Conservation (phyloP, 805 yeast genomes). For the Cyberlindnera maclurae region DNA sequence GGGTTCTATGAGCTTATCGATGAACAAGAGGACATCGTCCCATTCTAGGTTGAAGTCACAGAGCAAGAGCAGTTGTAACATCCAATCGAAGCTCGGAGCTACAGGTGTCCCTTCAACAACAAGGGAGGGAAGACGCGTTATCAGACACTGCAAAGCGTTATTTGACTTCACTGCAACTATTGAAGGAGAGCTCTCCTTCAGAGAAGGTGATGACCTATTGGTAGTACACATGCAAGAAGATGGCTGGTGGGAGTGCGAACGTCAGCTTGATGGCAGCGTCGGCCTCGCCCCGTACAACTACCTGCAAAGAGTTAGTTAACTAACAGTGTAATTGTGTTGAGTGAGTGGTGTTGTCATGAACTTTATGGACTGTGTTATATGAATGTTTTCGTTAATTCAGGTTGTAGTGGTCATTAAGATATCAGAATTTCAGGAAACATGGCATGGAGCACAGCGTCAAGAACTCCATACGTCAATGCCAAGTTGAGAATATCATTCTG, state of each 20-base stretch:
- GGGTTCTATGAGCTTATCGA: background rate
- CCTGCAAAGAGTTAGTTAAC: constrained; percentile 20
- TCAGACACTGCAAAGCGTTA: constrained; percentile 46
- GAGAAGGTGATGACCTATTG: constrained; percentile 47
- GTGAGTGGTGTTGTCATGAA: background rate
- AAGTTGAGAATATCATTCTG: constrained; percentile 70
- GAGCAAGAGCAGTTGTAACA: constrained; percentile 20
- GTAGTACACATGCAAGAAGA: constrained; percentile 55
- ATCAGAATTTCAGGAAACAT: constrained; percentile 21
- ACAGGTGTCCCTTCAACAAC: constrained; percentile 39
- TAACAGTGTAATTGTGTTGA: too few species aligned
- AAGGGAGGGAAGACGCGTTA: constrained; percentile 46
- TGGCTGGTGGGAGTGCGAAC: constrained; percentile 73
- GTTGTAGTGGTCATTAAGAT: background rate
- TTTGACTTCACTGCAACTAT: constrained; percentile 54
- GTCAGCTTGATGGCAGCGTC: constrained; percentile 27
- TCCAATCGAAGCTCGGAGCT: constrained; percentile 20
- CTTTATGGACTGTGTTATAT: background rate
- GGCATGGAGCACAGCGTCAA: constrained; percentile 51
- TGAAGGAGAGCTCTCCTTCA: constrained; percentile 53
- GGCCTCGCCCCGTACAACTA: constrained; percentile 66
- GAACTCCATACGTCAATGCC: constrained; percentile 49
- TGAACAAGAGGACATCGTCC: constrained; percentile 21
- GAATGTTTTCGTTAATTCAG: background rate
- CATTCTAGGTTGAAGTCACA: constrained; percentile 21